Conservation (phyloP, 371 early-diverging fungal species). For the Saksenaea vasiformis region DNA sequence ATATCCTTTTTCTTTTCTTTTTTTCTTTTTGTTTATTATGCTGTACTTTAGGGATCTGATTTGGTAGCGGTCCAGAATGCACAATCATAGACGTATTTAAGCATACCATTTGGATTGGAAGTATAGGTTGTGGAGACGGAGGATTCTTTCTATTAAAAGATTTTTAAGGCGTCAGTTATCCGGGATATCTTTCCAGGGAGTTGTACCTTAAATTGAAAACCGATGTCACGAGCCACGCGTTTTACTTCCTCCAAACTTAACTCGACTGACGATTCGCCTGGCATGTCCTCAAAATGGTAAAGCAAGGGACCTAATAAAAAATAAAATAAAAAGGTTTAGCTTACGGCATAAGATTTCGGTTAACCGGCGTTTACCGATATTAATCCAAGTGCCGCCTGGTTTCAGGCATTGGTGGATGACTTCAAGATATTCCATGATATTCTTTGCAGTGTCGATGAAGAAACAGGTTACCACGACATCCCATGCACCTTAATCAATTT, state of each 20-base stretch:
- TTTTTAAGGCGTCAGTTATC: not conserved
- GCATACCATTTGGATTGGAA: slow-evolving; percentile 77
- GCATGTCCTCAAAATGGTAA: slow-evolving; percentile 90
- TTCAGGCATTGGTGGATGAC: slow-evolving; percentile 76
- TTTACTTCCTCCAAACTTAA: slow-evolving; percentile 84
- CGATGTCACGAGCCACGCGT: slow-evolving; percentile 60
- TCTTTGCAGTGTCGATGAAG: slow-evolving; percentile 96
- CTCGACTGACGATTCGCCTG: slow-evolving; percentile 81
- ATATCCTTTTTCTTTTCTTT: too few species aligned
- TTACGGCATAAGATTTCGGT: not conserved
- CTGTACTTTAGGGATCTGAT: not conserved
- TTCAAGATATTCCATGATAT: slow-evolving; percentile 85
- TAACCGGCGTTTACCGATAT: slow-evolving; percentile 62
- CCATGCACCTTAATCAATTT: slow-evolving; percentile 62
- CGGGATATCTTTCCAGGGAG: too few species aligned
- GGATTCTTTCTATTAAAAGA: slow-evolving; percentile 52
- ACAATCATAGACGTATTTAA: slow-evolving; percentile 79
- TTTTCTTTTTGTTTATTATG: not conserved
- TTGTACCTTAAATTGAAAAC: slow-evolving; percentile 71
- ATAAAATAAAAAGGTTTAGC: not conserved
- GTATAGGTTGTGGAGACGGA: slow-evolving; percentile 69
- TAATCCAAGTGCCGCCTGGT: slow-evolving; percentile 93
- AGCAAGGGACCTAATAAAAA: slow-evolving; percentile 75
- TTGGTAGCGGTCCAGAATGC: slow-evolving; percentile 63
- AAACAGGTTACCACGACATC: slow-evolving; percentile 93